Base-by-base conservation (phyloP, 768 basidiomycete genomes). In the Xerocomellus intermedius region DNA sequence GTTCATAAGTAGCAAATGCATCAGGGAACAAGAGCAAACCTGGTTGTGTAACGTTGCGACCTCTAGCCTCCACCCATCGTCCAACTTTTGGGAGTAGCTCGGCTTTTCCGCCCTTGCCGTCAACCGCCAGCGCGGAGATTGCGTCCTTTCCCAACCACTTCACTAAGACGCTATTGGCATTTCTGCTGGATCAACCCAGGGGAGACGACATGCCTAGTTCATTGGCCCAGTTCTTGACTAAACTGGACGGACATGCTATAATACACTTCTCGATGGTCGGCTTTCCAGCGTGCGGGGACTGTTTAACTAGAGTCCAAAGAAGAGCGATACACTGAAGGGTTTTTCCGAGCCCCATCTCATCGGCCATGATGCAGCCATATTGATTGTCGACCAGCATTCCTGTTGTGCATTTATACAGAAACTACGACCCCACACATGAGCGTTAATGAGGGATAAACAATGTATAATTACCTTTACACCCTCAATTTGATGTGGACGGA, bases 191-290 rank as follows among this genome's bases (percentile, higher is more conserved):
- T 48, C 2, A 28, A 50, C 14, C 24, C 45, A n/a, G 45, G 22
- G n/a, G n/a, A n/a, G 41, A 32, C 3, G 33, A 74, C 80, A 49
- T 57, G 87, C 95, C 83, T 28, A 98, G 78, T 73, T 99, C 97
- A 69, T 98, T 98, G 0, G 93, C 96, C 97, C 97, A 99, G 64
- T 98, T 98, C 69, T 91, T 91, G 30, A 99, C 97, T 56, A 99
- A 75, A 78, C 92, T 96, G 9, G 94, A 91, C 1, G 97, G 97
- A 70, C 97, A 99, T 1, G 86, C 95, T 62, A 99, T 97, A 68
- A 99, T 94, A 56, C 90, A 94, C 72, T 98, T 99, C 67, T 98
- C 96, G 59, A 98, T 94, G 0, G 91, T 86, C 2, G 87, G 79
- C 71, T 88, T 97, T 28, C 88, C 84, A 0, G 94, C 77, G 48